Conservation (phyloP, 2,329 filamentous ascomycete species). For the Plenodomus tracheiphilus region DNA sequence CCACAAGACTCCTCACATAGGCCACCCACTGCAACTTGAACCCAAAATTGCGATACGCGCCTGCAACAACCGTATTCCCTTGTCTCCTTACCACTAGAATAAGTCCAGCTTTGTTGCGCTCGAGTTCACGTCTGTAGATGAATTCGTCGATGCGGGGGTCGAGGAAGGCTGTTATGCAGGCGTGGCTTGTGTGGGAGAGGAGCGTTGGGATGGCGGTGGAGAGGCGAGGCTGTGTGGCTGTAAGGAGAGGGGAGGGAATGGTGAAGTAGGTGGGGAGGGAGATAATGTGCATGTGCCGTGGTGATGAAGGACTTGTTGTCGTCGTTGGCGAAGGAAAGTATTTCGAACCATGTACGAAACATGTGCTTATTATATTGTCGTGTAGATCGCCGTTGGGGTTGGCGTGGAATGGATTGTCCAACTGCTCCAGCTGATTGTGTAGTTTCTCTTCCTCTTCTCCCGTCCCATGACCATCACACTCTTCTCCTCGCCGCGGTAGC, state of each 20-base stretch:
- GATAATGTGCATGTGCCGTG: conserved; percentile 13
- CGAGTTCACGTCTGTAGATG: conserved; percentile 14
- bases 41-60: conserved; percentile 18
- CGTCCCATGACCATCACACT: too few relatives aligned
- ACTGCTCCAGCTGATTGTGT: neutral
- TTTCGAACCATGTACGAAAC: neutral
- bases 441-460: conserved; percentile 2
- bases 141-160: conserved; percentile 12
- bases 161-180: conserved; percentile 17
- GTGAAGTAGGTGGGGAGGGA: conserved; percentile 7
- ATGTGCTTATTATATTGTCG: conserved; percentile 6
- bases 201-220: conserved; percentile 19
- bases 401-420: conserved; percentile 8
- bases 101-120: conserved; percentile 1
- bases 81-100: conserved; percentile 8
- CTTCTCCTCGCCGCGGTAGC: too few relatives aligned
- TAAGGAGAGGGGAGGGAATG: neutral
- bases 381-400: conserved; percentile 7
- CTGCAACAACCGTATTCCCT: conserved; percentile 12
- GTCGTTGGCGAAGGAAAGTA: neutral
- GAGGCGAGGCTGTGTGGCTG: conserved; percentile 13
- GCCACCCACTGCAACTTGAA: conserved; percentile 16
- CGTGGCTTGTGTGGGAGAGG: conserved; percentile 10
- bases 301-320: neutral
- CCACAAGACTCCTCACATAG: conserved; percentile 12